Base-by-base conservation (phyloP, 306 rosid species). In the Canavalia gladiata region DNA sequence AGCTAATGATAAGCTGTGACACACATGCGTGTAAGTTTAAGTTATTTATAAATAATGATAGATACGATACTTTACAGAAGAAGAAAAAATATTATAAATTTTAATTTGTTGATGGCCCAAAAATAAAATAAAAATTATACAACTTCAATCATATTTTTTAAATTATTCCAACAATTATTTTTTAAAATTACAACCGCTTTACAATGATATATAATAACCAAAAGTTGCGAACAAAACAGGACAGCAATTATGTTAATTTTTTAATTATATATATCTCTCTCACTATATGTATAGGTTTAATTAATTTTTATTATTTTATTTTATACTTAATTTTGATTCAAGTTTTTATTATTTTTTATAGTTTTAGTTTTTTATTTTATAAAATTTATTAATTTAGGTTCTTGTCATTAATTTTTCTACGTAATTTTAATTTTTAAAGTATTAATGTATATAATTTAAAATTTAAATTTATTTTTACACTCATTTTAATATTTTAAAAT, bases 1-100 rank as follows among this genome's bases (percentile, higher is more conserved):
- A 30, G 58, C 63, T 30, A 39, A 76, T 82, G 68, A 76, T 76
- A 58, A 64, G 78, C 28, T 34, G 41, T 34, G 49, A 35, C 56
- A 46, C 35, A 57, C 71, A 67, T 46, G 58, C 39, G 62, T 68
- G 35, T 37, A 30, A 12, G 63, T 57, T 4, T 75, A 35, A 11
- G 72, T 82, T 66, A 46, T 75, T 45, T 59, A 58, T 58, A 39
- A 57, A 37, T 43, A 31, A 57, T 45, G 37, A 60, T 4, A 1
- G 12, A 39, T 39, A 18, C 6, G 13, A 65, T 65, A 5, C 51
- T 65, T 2, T 18, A 65, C 4, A 9, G 3, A 39, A 63, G 42
- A 12, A 12, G 42, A 8, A 68, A 1, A 45, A 7, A 73, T 33
- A 64, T 30, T 30, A 52, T 52, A 63, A 35, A 63, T 34, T 56